Evolutionary conservation across 2,329 filamentous ascomycete genomes (phyloP), one percentile per base, ranked within the genome.

Genomic region (Ophiocordyceps polyrhachis-furcata): DNA sequence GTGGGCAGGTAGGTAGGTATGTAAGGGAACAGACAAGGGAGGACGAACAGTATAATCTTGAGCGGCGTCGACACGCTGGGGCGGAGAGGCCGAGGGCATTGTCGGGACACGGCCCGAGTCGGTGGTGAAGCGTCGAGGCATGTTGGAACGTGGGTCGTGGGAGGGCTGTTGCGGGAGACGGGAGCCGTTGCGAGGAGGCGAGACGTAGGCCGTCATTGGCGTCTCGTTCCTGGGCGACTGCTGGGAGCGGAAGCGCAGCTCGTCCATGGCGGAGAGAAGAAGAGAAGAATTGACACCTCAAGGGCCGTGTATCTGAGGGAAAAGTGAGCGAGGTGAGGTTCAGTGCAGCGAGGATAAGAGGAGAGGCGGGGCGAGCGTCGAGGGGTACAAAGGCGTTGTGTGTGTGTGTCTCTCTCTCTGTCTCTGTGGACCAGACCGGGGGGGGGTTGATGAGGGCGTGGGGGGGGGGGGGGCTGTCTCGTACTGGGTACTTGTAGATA

Each of bases 51-150:
- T 59, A 45, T 72, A 72, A 49, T 76, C 72, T 55, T 70, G 67
- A 46, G 54, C 47, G 20, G 63, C 21, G 11, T 51, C 49, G 43
- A 48, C 54, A 45, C 73, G 71, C 43, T 66, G 63, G 35, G 67
- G 67, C 42, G 65, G 60, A 37, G 46, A 46, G 45, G 55, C 65
- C 49, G 75, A 73, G 47, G 72, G 75, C 63, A 84, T 68, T 59
- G 82, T 85, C 62, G 83, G 81, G 64, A 89, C 69, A 72, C 87
- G 74, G 64, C 85, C 73, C 65, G 84, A 79, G 66, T 94, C 93
- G 47, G 88, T 91, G 50, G 89, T 96, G 66, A 96, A 96, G 58
- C 89, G 82, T 57, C 89, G 81, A 63, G 88, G 85, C 59, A 96
- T 71, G 54, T 79, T 79, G 50, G 77, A 76, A 62, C 88, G 79